Evolutionary conservation across 2,329 filamentous ascomycete species (phyloP).

Genomic region (Ploettnerulaceae sp.): DNA sequence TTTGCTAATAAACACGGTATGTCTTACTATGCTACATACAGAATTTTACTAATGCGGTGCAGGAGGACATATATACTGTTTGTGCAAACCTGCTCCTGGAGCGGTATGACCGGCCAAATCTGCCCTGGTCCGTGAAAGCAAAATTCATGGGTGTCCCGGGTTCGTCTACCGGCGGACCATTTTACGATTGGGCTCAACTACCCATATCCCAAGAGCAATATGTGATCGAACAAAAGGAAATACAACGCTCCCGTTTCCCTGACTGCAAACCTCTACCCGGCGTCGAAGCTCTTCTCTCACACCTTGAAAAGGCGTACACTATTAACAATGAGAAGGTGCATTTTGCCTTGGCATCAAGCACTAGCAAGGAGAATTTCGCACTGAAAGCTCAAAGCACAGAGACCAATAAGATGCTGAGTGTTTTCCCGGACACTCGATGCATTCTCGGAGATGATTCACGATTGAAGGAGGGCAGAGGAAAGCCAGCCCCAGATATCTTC

Average conservation of each 20-base stretch:
- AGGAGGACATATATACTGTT: slow-evolving; percentile 75
- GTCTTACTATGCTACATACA: not conserved
- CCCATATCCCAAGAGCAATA: slow-evolving; percentile 70
- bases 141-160: slow-evolving; percentile 48
- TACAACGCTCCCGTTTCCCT: slow-evolving; percentile 63
- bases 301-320: slow-evolving; percentile 39
- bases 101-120: slow-evolving; percentile 63
- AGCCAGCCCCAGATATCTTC: slow-evolving; percentile 92
- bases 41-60: not conserved
- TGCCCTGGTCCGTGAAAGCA: slow-evolving; percentile 91
- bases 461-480: slow-evolving; percentile 72
- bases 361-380: slow-evolving; percentile 42
- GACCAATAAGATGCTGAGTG: slow-evolving; percentile 49
- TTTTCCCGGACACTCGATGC: slow-evolving; percentile 62
- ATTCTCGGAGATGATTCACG: slow-evolving; percentile 81
- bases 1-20: slow-evolving; percentile 72
- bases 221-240: slow-evolving; percentile 54
- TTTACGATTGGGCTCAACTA: slow-evolving; percentile 77
- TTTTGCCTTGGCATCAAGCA: slow-evolving; percentile 75
- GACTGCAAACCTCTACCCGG: slow-evolving; percentile 70
- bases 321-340: slow-evolving; percentile 47
- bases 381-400: slow-evolving; percentile 42
- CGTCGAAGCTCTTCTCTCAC: slow-evolving; percentile 60
- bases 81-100: slow-evolving; percentile 77
- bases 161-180: slow-evolving; percentile 48